Conservation (phyloP, 1,284 basidiomycete species). For the Austroboletus novae-zelandiae region DNA sequence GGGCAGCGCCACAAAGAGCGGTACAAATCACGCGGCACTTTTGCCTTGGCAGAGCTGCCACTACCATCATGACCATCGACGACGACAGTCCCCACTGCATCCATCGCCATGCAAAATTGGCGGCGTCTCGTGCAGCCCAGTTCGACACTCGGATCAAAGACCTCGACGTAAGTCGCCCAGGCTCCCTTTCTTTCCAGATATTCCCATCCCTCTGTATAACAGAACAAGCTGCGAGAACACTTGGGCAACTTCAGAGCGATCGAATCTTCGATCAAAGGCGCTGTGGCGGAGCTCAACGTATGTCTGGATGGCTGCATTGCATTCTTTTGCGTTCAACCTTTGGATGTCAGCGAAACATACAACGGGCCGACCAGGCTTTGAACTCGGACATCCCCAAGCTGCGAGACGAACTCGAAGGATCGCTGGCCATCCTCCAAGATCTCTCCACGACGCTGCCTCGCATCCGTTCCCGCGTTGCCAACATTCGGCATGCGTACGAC, state of each 20-base stretch:
- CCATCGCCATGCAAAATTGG: slow-evolving; percentile 46
- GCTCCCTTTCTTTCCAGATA: background rate
- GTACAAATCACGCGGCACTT: too few relatives aligned
- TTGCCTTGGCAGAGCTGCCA: too few relatives aligned
- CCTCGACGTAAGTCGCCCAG: slow-evolving; percentile 50
- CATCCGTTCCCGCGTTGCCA: slow-evolving; percentile 54
- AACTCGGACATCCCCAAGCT: slow-evolving; percentile 59
- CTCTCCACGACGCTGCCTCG: slow-evolving; percentile 55
- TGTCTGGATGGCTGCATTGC: slow-evolving; percentile 15
- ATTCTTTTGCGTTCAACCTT: too few relatives aligned
- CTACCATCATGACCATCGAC: slow-evolving; percentile 1
- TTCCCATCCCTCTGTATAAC: background rate
- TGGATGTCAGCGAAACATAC: slow-evolving; percentile 49
- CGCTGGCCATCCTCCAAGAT: slow-evolving; percentile 50
- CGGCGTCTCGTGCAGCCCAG: slow-evolving; percentile 49
- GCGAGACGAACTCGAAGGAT: slow-evolving; percentile 53
- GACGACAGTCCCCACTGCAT: slow-evolving; percentile 18
- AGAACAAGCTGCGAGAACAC: slow-evolving; percentile 64
- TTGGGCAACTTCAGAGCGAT: slow-evolving; percentile 70
- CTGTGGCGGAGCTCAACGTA: slow-evolving; percentile 57
- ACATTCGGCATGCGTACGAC: slow-evolving; percentile 62
- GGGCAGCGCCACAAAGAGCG: too few relatives aligned
- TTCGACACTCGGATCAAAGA: slow-evolving; percentile 68
- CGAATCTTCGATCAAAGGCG: slow-evolving; percentile 62
- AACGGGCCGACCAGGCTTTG: slow-evolving; percentile 55